Percentiles rank a stretch among this genome's conserved stretches.
Evolutionary conservation across 441 rosid genomes (phyloP).

Genomic region (Erodium chrysanthum): DNA sequence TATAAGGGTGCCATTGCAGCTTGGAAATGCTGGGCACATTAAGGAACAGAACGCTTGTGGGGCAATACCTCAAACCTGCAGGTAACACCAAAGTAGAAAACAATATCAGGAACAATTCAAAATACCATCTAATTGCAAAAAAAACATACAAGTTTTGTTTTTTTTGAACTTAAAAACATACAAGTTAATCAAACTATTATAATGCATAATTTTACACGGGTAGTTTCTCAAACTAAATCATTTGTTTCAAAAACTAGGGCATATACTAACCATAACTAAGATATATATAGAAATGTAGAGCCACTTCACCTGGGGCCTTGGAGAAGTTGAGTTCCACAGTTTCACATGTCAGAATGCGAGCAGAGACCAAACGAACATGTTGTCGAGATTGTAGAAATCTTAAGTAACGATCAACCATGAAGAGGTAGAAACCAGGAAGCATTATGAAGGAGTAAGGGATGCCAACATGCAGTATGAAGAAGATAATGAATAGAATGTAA

Average conservation of each 20-base stretch:
- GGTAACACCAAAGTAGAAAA: not conserved
- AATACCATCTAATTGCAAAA: too few relatives aligned
- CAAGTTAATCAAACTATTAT: too few relatives aligned
- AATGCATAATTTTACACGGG: too few relatives aligned
- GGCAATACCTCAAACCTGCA: constrained; percentile 31
- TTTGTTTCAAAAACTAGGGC: not conserved
- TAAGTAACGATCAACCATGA: constrained; percentile 4
- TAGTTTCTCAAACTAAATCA: not conserved
- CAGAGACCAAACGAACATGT: not conserved
- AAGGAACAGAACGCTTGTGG: constrained; percentile 40
- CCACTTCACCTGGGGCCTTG: constrained; percentile 28
- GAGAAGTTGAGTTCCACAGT: constrained; percentile 26
- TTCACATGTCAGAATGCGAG: constrained; percentile 5
- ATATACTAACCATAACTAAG: not conserved
- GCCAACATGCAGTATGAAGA: constrained; percentile 4
- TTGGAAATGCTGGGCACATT: constrained; percentile 44
- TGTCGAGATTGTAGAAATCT: constrained; percentile 3
- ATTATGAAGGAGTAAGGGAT: constrained; percentile 7
- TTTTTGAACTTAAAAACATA: too few relatives aligned
- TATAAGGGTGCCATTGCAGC: constrained; percentile 58
- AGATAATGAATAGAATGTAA: not conserved
- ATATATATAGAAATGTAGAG: not conserved
- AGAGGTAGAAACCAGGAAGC: constrained; percentile 6
- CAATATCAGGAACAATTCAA: too few relatives aligned
- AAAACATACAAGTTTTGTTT: too few relatives aligned